Evolutionary conservation across 139 green algal genomes (phyloP), one percentile per base, ranked within the genome.

Genomic region (Chlorella sp.): DNA sequence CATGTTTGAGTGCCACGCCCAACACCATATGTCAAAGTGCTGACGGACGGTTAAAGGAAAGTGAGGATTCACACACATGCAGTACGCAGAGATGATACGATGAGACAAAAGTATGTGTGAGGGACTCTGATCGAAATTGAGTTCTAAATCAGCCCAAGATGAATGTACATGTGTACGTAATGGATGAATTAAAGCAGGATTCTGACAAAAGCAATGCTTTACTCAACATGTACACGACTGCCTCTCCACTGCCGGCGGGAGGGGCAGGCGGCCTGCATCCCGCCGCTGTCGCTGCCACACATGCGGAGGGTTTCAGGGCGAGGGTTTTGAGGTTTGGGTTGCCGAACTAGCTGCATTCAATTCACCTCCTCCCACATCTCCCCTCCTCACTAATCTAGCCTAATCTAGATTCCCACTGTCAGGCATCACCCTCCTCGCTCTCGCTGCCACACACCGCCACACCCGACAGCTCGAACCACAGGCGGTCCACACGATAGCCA

Each of bases 401-500:
- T n/a, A n/a, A n/a, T n/a, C n/a, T n/a, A n/a, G n/a, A n/a, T n/a
- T n/a, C n/a, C n/a, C n/a, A n/a, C n/a, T n/a, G n/a, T n/a, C n/a
- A n/a, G n/a, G n/a, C n/a, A n/a, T n/a, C n/a, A n/a, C 34, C 78
- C 37, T 83, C 78, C 78, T 82, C 77, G 36, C 42, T 57, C 14
- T 32, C 39, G 9, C 40, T 40, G 0, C 39, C 78, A 5, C 32
- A 22, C 78, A 26, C 39, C 3, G 78, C 78, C 30, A 85, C 32
- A 30, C 79, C 79, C 5, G 79, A 28, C 79, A 85, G 79, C 48
- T 85, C 79, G 40, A 85, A 68, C 79, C 79, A 85, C 24, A 85
- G 32, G 42, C 79, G 79, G 39, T 85, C 79, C 42, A 85, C 79
- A 0, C 79, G 79, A 30, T 85, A 85, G 2, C 79, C 79, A 24